Evolutionary conservation across 2,329 filamentous ascomycete genomes (phyloP).

Genomic region (Apiospora aurea): DNA sequence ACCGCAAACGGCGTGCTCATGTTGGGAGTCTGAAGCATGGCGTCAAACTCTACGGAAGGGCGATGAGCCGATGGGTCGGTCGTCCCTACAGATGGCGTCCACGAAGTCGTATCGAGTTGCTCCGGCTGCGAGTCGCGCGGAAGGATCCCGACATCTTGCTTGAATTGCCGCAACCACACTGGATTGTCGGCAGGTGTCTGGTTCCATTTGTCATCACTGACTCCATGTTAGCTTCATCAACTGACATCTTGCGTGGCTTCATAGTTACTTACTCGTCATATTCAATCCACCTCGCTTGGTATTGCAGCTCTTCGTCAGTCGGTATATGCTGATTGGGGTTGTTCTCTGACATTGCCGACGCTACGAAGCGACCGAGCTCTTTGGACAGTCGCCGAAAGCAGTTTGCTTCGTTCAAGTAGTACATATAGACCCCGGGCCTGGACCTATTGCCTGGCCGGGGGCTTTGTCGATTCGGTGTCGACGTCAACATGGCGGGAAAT

Average conservation of each 20-base stretch:
- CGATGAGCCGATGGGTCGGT: conserved; percentile 61
- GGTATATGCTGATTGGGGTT: conserved; percentile 67
- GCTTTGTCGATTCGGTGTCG: conserved; percentile 12
- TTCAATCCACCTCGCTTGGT: conserved; percentile 68
- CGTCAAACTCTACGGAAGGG: background rate
- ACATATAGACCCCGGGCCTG: conserved; percentile 37
- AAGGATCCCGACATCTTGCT: conserved; percentile 62
- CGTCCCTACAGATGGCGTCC: conserved; percentile 58
- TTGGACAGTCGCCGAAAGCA: conserved; percentile 64
- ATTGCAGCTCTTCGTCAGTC: conserved; percentile 67
- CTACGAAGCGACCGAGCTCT: conserved; percentile 61
- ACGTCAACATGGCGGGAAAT: conserved; percentile 5
- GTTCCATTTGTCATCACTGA: conserved; percentile 69
- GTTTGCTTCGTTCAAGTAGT: conserved; percentile 66
- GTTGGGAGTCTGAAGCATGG: conserved; percentile 49
- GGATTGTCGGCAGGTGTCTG: conserved; percentile 69
- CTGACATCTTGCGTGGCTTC: background rate
- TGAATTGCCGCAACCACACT: conserved; percentile 70
- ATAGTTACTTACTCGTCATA: conserved; percentile 62
- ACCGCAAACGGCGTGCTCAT: conserved; percentile 45
- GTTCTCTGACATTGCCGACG: conserved; percentile 62
- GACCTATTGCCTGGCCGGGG: conserved; percentile 22
- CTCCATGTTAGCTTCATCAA: conserved; percentile 31
- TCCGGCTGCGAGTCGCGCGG: conserved; percentile 46
- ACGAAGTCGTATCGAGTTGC: conserved; percentile 41